Evolutionary conservation across 2,329 filamentous ascomycete genomes (phyloP).

Genomic region (Biscogniauxia mediterranea): DNA sequence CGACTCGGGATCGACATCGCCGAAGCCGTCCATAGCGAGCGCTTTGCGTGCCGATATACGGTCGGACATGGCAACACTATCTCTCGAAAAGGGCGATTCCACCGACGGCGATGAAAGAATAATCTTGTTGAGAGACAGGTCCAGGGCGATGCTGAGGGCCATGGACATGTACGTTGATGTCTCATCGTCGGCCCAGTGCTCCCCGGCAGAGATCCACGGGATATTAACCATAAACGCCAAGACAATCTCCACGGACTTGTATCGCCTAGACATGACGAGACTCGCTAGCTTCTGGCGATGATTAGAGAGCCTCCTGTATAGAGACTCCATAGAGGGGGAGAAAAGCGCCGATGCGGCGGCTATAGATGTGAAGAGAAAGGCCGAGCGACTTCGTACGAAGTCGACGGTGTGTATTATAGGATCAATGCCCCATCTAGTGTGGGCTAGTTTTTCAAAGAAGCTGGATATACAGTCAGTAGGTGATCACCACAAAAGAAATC

Average conservation of each 20-base stretch:
- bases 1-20: slow-evolving; percentile 59
- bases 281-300: slow-evolving; percentile 64
- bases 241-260: slow-evolving; percentile 71
- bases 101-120: slow-evolving; percentile 52
- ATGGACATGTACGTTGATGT: slow-evolving; percentile 70
- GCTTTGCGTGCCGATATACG: slow-evolving; percentile 67
- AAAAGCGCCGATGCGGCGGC: slow-evolving; percentile 68
- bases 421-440: slow-evolving; percentile 73
- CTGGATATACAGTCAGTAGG: slow-evolving; percentile 36
- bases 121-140: slow-evolving; percentile 69
- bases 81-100: slow-evolving; percentile 43
- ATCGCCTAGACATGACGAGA: slow-evolving; percentile 58
- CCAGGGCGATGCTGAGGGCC: slow-evolving; percentile 66
- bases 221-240: slow-evolving; percentile 74
- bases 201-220: slow-evolving; percentile 70
- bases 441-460: slow-evolving; percentile 67
- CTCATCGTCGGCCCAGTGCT: slow-evolving; percentile 69
- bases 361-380: slow-evolving; percentile 71
- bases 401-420: slow-evolving; percentile 62
- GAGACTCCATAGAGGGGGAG: slow-evolving; percentile 58
- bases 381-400: slow-evolving; percentile 66
- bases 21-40: slow-evolving; percentile 65
- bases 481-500: background rate
- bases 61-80: slow-evolving; percentile 60
- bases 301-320: slow-evolving; percentile 64